Evolutionary conservation across 768 basidiomycete species (phyloP), one percentile per base, ranked within the genome.

Genomic region (Chalciporus piperatus): DNA sequence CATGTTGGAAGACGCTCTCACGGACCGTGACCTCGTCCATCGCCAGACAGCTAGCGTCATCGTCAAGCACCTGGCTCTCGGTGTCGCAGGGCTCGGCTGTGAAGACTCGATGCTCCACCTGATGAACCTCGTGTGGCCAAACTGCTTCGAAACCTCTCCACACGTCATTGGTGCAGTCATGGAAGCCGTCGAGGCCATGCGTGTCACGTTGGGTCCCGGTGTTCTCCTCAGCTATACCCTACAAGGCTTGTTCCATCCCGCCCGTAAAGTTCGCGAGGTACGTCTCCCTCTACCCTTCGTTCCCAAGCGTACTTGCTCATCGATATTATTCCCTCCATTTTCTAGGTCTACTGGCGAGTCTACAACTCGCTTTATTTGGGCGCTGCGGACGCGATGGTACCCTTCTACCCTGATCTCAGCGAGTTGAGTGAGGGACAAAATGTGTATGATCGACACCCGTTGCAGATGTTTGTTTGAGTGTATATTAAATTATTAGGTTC

Each of bases 101-200:
- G 97, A 99, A 72, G 97, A 99, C 71, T 96, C 96, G 12, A 91
- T 98, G 84, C 80, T 93, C 47, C 97, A 99, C 65, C 72, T 98
- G 44, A 92, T 98, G 87, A 99, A 99, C 68, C 82, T 99, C 23
- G 90, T 98, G 13, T 98, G 95, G 95, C 97, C 97, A 2, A 98
- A 98, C 67, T 95, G 94, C 70, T 98, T 98, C 69, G 96, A 98
- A 75, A 96, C 95, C 2, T 92, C 89, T 13, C 97, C 97, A 6
- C 97, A 99, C 72, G 95, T 99, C 54, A 98, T 98, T 56, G 93
- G 92, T 28, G 92, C 94, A 6, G 92, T 98, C 39, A 95, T 98
- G 92, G 97, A 98, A 44, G 97, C 97, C 0, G 80, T 99, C 61
- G 97, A 98, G 71, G 91, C 92, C 1, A 98, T 98, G 94, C 81